Conservation (phyloP, 1,139 yeast genomes). For the Candida sojae region DNA sequence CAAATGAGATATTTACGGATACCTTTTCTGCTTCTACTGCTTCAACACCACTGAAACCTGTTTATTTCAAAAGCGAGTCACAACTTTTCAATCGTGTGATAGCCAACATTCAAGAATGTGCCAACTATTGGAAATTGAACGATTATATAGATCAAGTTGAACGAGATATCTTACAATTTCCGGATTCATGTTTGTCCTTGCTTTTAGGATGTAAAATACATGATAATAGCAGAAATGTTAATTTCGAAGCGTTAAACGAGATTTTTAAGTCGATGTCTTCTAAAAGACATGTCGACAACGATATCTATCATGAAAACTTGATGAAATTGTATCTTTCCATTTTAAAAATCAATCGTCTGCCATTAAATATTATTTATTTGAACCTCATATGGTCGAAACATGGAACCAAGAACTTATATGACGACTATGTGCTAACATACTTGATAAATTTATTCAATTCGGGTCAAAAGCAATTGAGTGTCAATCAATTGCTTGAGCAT, state of each 20-base stretch:
- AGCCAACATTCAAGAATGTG: not conserved
- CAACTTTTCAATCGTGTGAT: not conserved
- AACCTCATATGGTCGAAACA: conserved; percentile 7
- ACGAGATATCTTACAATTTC: not conserved
- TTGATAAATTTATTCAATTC: conserved; percentile 7
- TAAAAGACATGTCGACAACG: not conserved
- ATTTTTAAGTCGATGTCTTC: not conserved
- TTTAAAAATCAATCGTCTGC: conserved; percentile 2
- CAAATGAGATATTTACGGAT: not conserved
- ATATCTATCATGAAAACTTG: not conserved
- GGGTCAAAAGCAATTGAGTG: not conserved
- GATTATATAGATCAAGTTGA: not conserved
- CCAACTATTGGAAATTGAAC: not conserved
- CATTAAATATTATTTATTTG: conserved; percentile 3
- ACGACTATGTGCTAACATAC: conserved; percentile 5
- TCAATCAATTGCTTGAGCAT: not conserved
- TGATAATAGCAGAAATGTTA: not conserved
- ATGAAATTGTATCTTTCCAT: conserved; percentile 2
- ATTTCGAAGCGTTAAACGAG: not conserved
- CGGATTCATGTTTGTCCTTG: not conserved
- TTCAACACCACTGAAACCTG: not conserved
- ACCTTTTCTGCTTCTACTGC: not conserved
- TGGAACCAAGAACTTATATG: not conserved
- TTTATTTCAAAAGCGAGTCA: not conserved
- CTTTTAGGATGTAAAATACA: not conserved